Evolutionary conservation across 2,329 filamentous ascomycete genomes (phyloP).

Genomic region (Ophiocordyceps robertsii): DNA sequence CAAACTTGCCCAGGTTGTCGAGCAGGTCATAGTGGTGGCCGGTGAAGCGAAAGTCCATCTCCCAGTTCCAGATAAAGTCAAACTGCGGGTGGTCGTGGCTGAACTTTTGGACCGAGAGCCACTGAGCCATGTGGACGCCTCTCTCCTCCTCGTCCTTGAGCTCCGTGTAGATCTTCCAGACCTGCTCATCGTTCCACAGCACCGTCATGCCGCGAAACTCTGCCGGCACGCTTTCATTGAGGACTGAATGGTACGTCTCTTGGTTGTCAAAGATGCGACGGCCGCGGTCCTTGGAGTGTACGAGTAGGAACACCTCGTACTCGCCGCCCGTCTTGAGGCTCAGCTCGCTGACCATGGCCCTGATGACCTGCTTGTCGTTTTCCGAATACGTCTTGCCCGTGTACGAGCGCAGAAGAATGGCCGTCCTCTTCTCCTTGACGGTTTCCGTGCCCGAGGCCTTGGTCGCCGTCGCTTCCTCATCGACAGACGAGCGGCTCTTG

Average conservation of each 20-base stretch:
- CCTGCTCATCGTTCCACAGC: constrained; percentile 62
- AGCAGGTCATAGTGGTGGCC: constrained; percentile 75
- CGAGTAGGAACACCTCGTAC: constrained; percentile 67
- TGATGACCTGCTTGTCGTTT: constrained; percentile 67
- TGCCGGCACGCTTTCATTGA: constrained; percentile 49
- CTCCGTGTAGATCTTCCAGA: constrained; percentile 64
- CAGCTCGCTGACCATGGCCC: constrained; percentile 67
- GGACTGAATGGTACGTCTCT: constrained; percentile 42
- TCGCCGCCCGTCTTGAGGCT: constrained; percentile 63
- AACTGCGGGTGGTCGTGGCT: constrained; percentile 65
- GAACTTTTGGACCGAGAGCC: constrained; percentile 64
- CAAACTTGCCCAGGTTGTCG: constrained; percentile 49
- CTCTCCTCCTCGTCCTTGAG: constrained; percentile 47
- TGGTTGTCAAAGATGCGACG: constrained; percentile 46
- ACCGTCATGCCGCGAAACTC: constrained; percentile 61
- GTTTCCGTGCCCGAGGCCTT: constrained; percentile 7
- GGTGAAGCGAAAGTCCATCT: constrained; percentile 67
- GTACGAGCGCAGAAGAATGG: constrained; percentile 64
- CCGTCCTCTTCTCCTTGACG: constrained; percentile 43
- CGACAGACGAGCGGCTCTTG: too few species aligned
- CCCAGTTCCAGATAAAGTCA: constrained; percentile 79
- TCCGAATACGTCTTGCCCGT: constrained; percentile 62
- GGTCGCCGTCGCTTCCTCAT: background rate
- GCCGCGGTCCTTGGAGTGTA: constrained; percentile 58
- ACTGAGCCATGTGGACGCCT: constrained; percentile 48